Percentiles rank a stretch among this genome's conserved stretches.
Evolutionary conservation across 352 stramenopile genomes (phyloP).

Genomic region (Globisporangium emineosum): DNA sequence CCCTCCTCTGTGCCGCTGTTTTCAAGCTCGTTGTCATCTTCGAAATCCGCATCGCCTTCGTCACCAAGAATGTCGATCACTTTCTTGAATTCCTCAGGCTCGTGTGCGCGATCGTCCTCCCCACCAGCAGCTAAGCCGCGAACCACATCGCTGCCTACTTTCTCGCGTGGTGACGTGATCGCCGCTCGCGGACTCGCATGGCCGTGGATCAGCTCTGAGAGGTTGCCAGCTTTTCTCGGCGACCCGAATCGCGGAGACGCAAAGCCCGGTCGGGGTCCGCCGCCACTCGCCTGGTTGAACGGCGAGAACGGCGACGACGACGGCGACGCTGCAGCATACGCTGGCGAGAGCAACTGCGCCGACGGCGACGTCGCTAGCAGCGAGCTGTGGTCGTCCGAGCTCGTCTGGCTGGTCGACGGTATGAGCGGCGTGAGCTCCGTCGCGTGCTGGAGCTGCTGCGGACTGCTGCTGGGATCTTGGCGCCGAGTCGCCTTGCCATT

Average conservation of each 20-base stretch:
- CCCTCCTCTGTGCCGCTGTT: conserved; percentile 40
- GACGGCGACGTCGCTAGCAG: conserved; percentile 4
- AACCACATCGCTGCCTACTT: background rate
- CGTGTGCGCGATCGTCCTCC: too few relatives aligned
- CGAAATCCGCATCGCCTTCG: background rate
- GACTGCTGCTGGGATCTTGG: conserved; percentile 4
- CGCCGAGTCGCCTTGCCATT: background rate
- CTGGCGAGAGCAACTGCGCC: conserved; percentile 33
- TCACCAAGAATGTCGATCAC: background rate
- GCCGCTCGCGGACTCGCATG: conserved; percentile 3
- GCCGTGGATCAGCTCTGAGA: conserved; percentile 9
- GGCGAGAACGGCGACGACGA: conserved; percentile 25
- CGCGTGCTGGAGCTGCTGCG: conserved; percentile 7
- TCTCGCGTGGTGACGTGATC: background rate
- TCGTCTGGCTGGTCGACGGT: conserved; percentile 18
- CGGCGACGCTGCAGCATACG: conserved; percentile 35
- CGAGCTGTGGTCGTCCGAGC: conserved; percentile 16
- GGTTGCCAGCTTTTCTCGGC: background rate
- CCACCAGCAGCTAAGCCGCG: background rate
- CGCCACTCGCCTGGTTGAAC: conserved; percentile 20
- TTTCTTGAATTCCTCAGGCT: background rate
- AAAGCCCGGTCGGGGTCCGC: conserved; percentile 9
- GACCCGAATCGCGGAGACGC: conserved; percentile 7
- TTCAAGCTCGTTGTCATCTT: conserved; percentile 10
- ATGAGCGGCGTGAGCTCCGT: conserved; percentile 68